phyloP scores from a whole-genome alignment of 2,329 filamentous ascomycete species.

The Penicillium sp. region DNA sequence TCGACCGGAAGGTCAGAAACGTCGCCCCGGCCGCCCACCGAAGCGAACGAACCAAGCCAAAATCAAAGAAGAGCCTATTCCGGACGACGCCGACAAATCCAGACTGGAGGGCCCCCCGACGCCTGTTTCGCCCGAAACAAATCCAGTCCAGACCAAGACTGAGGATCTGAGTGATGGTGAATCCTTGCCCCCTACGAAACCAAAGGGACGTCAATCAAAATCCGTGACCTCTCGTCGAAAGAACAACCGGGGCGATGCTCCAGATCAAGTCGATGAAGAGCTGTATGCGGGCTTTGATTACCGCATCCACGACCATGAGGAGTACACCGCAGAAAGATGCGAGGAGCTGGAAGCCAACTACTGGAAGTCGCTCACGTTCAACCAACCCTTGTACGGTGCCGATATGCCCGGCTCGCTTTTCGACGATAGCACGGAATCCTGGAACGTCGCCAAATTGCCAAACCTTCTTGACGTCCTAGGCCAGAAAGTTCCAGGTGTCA shows the following conservation, averaged over 20 bases:
- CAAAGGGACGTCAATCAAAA: slow-evolving; percentile 60
- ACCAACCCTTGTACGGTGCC: slow-evolving; percentile 90
- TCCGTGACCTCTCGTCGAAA: slow-evolving; percentile 86
- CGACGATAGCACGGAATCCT: slow-evolving; percentile 76
- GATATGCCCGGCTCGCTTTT: slow-evolving; percentile 97
- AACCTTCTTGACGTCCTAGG: slow-evolving; percentile 93
- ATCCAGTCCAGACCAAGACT: slow-evolving; percentile 56
- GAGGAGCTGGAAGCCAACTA: slow-evolving; percentile 93
- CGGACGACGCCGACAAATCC: slow-evolving; percentile 41
- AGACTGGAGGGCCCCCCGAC: slow-evolving; percentile 53
- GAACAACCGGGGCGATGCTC: slow-evolving; percentile 76
- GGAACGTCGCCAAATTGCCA: slow-evolving; percentile 94
- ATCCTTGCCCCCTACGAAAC: slow-evolving; percentile 42
- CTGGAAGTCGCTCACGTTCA: slow-evolving; percentile 97
- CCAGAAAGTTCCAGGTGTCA: slow-evolving; percentile 94
- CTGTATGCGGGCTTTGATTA: slow-evolving; percentile 93
- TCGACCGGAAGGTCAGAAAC: slow-evolving; percentile 48
- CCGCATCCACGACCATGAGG: slow-evolving; percentile 75
- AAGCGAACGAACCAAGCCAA: slow-evolving; percentile 41
- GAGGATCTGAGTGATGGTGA: slow-evolving; percentile 53
- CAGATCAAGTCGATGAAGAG: slow-evolving; percentile 81
- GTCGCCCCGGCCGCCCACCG: slow-evolving; percentile 45
- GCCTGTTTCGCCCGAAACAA: slow-evolving; percentile 56
- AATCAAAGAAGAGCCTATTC: slow-evolving; percentile 39
- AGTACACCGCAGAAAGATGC: slow-evolving; percentile 88